A percentile compares a stretch with the other conserved stretches of the same genome.
Conservation (phyloP, 352 stramenopile species). For the Achlya hypogyna region DNA sequence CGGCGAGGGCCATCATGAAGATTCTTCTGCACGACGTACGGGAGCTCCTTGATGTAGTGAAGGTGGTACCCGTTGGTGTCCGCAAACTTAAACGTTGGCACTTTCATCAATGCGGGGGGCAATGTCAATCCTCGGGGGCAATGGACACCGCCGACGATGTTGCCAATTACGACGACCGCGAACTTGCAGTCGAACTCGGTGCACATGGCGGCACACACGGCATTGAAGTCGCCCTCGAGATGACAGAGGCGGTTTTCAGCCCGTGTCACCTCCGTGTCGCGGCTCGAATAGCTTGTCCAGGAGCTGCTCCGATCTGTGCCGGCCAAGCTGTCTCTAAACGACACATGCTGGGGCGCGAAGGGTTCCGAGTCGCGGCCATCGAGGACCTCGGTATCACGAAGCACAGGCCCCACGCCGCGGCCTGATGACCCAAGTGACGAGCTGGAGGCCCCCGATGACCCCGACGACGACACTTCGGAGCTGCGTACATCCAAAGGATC, state of each 20-base stretch:
- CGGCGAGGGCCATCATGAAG: not conserved
- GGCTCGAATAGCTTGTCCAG: too few species aligned
- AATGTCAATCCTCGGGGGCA: not conserved
- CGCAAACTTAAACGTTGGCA: constrained; percentile 1
- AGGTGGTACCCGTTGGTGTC: not conserved
- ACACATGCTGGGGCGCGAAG: too few species aligned
- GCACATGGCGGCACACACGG: not conserved
- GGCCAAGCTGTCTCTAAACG: too few species aligned
- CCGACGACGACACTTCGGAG: not conserved
- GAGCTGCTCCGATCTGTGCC: too few species aligned
- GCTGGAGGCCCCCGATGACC: not conserved
- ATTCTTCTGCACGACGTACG: not conserved
- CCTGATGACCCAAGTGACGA: not conserved
- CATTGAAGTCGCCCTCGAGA: not conserved
- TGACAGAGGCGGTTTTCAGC: not conserved
- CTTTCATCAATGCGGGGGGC: not conserved
- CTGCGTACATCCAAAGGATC: not conserved
- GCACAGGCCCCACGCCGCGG: not conserved
- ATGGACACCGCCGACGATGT: not conserved
- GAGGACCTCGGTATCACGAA: not conserved
- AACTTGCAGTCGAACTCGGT: not conserved
- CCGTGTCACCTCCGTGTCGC: not conserved
- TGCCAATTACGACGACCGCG: not conserved
- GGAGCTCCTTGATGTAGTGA: constrained; percentile 1
- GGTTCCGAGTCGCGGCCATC: too few species aligned